Evolutionary conservation across 164 flowering plant species (phyloP), one percentile per base, ranked within the genome.

Genomic region (Vitis riparia): DNA sequence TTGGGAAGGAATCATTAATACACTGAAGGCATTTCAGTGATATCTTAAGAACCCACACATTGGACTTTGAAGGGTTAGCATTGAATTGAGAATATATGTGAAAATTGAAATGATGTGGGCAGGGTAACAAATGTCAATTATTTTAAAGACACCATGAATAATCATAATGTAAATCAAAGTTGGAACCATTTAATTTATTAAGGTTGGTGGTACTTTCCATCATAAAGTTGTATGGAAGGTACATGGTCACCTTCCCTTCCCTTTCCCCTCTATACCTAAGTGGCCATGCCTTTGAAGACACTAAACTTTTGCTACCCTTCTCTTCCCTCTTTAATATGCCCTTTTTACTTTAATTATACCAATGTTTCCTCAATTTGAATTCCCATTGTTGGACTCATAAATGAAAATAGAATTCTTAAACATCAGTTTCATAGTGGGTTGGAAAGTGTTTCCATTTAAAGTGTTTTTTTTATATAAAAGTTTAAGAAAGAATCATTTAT

Each of bases 191-290:
- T 63, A 62, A 55, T 37, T 37, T 55, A 48, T 37, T 55, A 56
- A 19, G 53, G 62, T 55, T 52, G 68, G 63, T 71, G 64, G 15
- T 57, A 49, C 58, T 71, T 64, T 62, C 58, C 68, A 71, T 71
- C 74, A 65, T 56, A 12, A 8, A 30, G 52, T 62, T 71, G 68
- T 4, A 71, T 10, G 58, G 57, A 71, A 64, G 63, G 52, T 70
- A 12, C 11, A 6, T 55, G 1, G 67, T 71, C 60, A 64, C 50
- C 5, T 37, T 37, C 44, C 44, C 44, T 71, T 50, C 12, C 37
- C 19, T 51, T 11, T 65, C 8, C 48, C 47, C 29, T 27, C 27
- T 52, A 3, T 27, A 13, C 3, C 68, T 23, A 61, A 61, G 44
- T 6, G 12, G 2, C 19, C 50, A 11, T 61, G 51, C 44, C 64